phyloP scores from a whole-genome alignment of 805 yeast genomes.

The Candida insectorum region DNA sequence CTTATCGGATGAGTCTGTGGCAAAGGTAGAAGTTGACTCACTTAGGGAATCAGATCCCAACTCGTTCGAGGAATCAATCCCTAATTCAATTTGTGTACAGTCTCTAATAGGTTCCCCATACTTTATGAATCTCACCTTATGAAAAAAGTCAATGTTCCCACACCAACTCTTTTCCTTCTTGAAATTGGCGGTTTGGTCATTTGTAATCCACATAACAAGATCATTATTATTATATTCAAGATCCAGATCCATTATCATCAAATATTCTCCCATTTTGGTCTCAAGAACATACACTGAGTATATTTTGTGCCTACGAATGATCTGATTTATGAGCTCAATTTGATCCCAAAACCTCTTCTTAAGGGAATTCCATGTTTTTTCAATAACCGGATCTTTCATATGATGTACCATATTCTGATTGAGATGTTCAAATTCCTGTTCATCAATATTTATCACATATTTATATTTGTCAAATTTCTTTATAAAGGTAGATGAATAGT shows the following conservation, averaged over 20 bases:
- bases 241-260: conserved; percentile 7
- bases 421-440: conserved; percentile 3
- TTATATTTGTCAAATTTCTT: conserved; percentile 7
- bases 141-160: conserved; percentile 2
- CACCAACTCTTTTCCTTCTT: conserved; percentile 9
- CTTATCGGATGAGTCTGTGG: too few species aligned
- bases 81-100: too few species aligned
- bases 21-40: too few species aligned
- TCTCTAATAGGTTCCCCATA: conserved; percentile 5
- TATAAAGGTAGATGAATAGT: conserved; percentile 6
- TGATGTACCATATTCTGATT: conserved; percentile 2
- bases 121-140: conserved; percentile 6
- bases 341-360: not conserved
- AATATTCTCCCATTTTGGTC: conserved; percentile 1
- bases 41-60: too few species aligned
- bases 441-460: conserved; percentile 5
- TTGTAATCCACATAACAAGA: conserved; percentile 9
- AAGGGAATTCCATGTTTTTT: too few species aligned
- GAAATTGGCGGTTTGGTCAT: conserved; percentile 5
- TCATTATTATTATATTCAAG: conserved; percentile 1
- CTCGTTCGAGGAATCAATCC: too few species aligned
- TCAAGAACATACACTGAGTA: conserved; percentile 3
- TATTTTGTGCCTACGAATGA: conserved; percentile 2
- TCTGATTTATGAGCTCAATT: conserved; percentile 2
- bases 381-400: not conserved